A percentile compares a stretch with the other conserved stretches of the same genome.
Conservation (phyloP, 164 flowering plant species). For the Stephania cephalantha region DNA sequence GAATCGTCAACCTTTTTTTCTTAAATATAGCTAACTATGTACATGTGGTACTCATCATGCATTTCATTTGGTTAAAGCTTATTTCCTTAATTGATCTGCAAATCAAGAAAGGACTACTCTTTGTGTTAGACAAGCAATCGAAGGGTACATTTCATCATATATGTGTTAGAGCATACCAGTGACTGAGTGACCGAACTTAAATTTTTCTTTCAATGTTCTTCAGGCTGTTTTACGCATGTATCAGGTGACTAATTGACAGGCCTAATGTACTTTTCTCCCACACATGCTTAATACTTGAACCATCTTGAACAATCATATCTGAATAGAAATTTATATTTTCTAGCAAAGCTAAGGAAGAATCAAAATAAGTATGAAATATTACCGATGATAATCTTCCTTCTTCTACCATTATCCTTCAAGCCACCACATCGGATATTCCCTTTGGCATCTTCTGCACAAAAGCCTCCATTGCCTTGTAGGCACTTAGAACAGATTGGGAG, state of each 20-base stretch:
- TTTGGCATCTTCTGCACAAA: neutral
- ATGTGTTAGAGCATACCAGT: no score
- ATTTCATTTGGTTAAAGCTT: no score
- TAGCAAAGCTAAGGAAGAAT: neutral
- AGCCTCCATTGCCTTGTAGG: neutral
- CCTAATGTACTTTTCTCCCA: neutral
- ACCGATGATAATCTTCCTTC: neutral
- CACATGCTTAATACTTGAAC: neutral
- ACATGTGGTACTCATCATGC: no score
- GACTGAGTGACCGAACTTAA: no score
- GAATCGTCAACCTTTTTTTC: neutral
- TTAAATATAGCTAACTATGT: neutral
- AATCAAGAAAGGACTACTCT: no score
- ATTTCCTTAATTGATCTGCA: no score
- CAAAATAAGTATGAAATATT: neutral
- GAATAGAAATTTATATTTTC: neutral
- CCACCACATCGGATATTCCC: neutral
- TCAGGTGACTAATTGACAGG: neutral
- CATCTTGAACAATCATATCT: neutral
- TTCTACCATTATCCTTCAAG: constrained; percentile 2
- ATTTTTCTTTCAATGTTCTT: no score
- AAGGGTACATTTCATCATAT: no score
- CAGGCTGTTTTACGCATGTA: no score
- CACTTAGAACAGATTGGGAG: neutral
- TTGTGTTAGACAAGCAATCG: no score